Percentiles rank a stretch among this genome's conserved stretches.
These are phyloP conservation scores for Clavariopsis aquatica DNA, from an alignment of 495 filamentous ascomycete species.

Conservation along the genomic window DNA sequence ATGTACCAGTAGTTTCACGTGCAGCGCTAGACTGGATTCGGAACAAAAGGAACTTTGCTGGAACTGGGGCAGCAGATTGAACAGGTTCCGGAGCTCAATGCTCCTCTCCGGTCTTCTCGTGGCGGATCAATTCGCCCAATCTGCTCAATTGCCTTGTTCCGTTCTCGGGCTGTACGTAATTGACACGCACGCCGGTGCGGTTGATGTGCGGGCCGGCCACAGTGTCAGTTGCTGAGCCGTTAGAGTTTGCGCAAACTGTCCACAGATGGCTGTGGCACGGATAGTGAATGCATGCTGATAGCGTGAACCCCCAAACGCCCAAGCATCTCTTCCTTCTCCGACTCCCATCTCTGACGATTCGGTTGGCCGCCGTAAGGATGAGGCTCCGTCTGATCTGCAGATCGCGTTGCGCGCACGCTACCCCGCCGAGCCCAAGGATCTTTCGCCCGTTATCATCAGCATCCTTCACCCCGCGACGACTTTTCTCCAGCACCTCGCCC, in stretches of 20 bases:
- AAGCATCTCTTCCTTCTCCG: neutral
- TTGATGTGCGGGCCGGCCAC: neutral
- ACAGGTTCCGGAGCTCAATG: neutral
- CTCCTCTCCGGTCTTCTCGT: neutral
- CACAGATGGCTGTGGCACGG: slow-evolving; percentile 9
- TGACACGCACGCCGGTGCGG: neutral
- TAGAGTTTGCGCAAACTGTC: neutral
- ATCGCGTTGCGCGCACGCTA: slow-evolving; percentile 8
- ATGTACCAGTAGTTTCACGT: neutral
- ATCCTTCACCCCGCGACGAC: slow-evolving; percentile 11
- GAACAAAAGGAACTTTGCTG: neutral
- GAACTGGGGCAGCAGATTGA: neutral
- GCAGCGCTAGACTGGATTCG: slow-evolving; percentile 1
- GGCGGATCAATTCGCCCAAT: neutral
- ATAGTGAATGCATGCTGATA: neutral
- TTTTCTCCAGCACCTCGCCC: slow-evolving; percentile 53
- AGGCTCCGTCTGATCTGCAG: slow-evolving; percentile 23
- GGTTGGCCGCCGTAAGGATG: slow-evolving; percentile 18
- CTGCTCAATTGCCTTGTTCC: neutral
- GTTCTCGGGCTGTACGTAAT: slow-evolving; percentile 16
- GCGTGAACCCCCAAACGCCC: neutral
- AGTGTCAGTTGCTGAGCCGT: neutral
- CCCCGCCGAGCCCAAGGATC: slow-evolving; percentile 16
- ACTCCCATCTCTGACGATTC: neutral
- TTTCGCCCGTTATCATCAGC: slow-evolving; percentile 9